Base-by-base conservation (phyloP, 2,329 filamentous ascomycete species). In the Aspergillus persii region DNA sequence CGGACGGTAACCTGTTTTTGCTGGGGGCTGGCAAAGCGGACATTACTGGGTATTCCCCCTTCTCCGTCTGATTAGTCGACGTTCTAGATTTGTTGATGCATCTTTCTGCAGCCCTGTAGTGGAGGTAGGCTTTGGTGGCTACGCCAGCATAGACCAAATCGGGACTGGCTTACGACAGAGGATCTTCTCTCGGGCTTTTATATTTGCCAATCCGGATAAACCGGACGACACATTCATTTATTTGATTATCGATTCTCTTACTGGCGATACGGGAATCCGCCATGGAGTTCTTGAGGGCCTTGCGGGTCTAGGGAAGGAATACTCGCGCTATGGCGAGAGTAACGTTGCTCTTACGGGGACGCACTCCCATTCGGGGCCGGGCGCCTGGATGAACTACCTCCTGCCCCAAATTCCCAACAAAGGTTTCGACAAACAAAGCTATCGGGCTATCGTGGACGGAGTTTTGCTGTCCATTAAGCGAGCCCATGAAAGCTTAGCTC, bases 381-480 rank as follows among this genome's bases (percentile, higher is more conserved):
- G 90, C 2, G 94, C 90, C 5, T 98, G 92, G 92, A 82, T 96
- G 72, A 98, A 98, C 76, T 98, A 97, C 71, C 83, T 98, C 8
- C 81, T 97, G 5, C 94, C 93, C 7, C 93, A 97, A 71, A 89
- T 98, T 64, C 95, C 94, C 0, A 93, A 88, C 69, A 83, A 89
- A 59, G 94, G 94, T 0, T 97, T 96, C 68, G 84, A 92, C 75
- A 86, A 87, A 69, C 90, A 96, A 74, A 96, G 91, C 68, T 96
- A 96, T 70, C 84, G 88, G 63, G 92, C 94, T 30, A 92, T 98
- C 62, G 92, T 98, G 0, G 87, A 95, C 66, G 94, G 94, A 1
- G 88, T 91, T 1, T 71, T 97, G 1, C 79, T 91, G 1, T 96
- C 93, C 1, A 92, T 98, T 66, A 82, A 89, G 69, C 83, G 89